Evolutionary conservation across 768 basidiomycete species (phyloP).

Genomic region (Leccinum imitatum): DNA sequence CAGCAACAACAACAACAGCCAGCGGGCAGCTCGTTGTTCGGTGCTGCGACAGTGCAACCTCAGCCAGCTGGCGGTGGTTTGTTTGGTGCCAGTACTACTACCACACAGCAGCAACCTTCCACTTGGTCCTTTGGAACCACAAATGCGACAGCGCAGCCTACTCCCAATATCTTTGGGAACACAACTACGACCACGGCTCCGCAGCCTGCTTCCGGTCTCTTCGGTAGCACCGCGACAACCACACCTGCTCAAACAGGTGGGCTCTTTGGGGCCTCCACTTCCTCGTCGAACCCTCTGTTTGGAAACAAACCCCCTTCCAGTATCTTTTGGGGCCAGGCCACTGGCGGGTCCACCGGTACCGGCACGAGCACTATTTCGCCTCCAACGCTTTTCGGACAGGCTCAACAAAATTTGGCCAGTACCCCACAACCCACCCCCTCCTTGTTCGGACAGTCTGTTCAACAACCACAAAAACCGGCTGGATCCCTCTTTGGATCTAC

Average conservation of each 20-base stretch:
- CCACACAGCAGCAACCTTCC: constrained; percentile 24
- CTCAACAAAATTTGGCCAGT: constrained; percentile 14
- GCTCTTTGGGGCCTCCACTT: constrained; percentile 27
- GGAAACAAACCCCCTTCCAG: constrained; percentile 34
- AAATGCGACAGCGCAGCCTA: constrained; percentile 17
- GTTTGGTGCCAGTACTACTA: constrained; percentile 13
- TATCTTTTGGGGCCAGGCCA: constrained; percentile 31
- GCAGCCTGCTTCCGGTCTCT: constrained; percentile 25
- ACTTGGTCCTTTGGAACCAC: constrained; percentile 27
- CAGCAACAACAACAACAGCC: neutral
- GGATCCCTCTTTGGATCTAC: constrained; percentile 35
- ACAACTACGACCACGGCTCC: constrained; percentile 9
- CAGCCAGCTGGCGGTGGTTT: constrained; percentile 23
- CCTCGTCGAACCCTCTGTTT: constrained; percentile 36
- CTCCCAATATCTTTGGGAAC: constrained; percentile 26
- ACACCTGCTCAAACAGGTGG: constrained; percentile 22
- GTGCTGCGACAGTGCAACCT: constrained; percentile 19
- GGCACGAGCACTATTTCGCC: constrained; percentile 17
- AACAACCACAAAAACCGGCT: constrained; percentile 22
- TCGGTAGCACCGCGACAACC: constrained; percentile 26
- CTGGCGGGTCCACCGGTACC: constrained; percentile 10
- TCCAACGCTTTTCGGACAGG: constrained; percentile 35
- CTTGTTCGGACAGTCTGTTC: constrained; percentile 22
- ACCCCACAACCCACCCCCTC: constrained; percentile 17
- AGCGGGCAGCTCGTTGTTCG: constrained; percentile 18